Evolutionary conservation across 176 grass and related monocot genomes (phyloP).

Genomic region (Saccharum spontaneum): DNA sequence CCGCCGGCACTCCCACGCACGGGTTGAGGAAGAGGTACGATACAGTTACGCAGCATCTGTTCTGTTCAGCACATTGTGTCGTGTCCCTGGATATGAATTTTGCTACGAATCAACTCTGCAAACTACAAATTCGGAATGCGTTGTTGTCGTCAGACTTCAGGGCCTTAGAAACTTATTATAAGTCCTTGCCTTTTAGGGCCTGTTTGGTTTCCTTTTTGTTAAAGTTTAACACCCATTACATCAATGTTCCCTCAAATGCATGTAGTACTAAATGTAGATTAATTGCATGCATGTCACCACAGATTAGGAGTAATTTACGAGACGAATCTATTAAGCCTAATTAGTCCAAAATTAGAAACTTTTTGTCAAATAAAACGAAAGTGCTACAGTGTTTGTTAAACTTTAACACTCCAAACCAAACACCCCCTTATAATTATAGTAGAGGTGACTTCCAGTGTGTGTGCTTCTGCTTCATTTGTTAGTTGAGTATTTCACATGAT

Average conservation of each 20-base stretch:
- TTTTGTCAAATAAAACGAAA: too few relatives aligned
- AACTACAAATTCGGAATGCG: not conserved
- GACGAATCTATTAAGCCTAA: too few relatives aligned
- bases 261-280: too few relatives aligned
- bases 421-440: not conserved
- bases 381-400: too few relatives aligned
- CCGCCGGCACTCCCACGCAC: slow-evolving; percentile 38
- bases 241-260: too few relatives aligned
- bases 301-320: too few relatives aligned
- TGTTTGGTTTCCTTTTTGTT: too few relatives aligned
- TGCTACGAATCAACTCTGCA: not conserved
- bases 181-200: not conserved
- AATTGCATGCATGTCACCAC: too few relatives aligned
- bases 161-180: not conserved
- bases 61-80: not conserved
- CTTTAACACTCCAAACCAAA: too few relatives aligned
- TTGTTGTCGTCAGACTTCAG: not conserved
- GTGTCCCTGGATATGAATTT: not conserved
- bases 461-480: slow-evolving; percentile 13
- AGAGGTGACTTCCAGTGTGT: not conserved
- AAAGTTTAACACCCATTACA: too few relatives aligned
- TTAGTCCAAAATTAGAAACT: too few relatives aligned
- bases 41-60: not conserved
- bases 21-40: slow-evolving; percentile 68
- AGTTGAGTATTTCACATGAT: slow-evolving; percentile 24